Evolutionary conservation across 495 filamentous ascomycete species (phyloP).

Genomic region (Penicillium parvum): DNA sequence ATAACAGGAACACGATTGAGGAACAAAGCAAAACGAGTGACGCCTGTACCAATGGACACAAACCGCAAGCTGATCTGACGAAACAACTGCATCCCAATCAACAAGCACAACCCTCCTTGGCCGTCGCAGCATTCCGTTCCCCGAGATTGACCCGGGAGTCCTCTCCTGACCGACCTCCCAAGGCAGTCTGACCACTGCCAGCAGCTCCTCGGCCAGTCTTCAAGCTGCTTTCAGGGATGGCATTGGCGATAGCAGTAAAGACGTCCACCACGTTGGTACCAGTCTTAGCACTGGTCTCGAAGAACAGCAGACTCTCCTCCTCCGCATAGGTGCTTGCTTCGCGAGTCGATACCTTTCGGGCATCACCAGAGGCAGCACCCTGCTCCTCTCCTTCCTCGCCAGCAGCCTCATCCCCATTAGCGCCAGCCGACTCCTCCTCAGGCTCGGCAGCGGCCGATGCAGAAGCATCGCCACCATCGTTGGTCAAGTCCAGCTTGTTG

Average conservation of each 20-base stretch:
- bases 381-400: constrained; percentile 53
- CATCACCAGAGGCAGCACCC: constrained; percentile 65
- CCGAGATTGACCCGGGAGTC: constrained; percentile 45
- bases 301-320: constrained; percentile 89
- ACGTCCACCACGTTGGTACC: constrained; percentile 90
- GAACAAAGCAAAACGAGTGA: constrained; percentile 15
- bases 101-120: constrained; percentile 93
- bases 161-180: constrained; percentile 37
- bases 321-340: constrained; percentile 94
- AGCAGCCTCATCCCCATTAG: constrained; percentile 34
- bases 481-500: constrained; percentile 91
- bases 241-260: constrained; percentile 97
- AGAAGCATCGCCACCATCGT: constrained; percentile 42
- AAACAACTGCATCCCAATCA: constrained; percentile 32
- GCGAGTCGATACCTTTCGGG: constrained; percentile 76
- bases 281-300: constrained; percentile 96
- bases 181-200: constrained; percentile 47
- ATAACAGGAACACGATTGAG: neutral
- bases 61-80: constrained; percentile 12
- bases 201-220: constrained; percentile 74
- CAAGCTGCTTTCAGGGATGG: constrained; percentile 91
- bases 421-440: constrained; percentile 23
- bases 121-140: constrained; percentile 44
- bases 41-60: constrained; percentile 22
- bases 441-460: constrained; percentile 24